These are phyloP conservation scores for Aureobasidium sp. DNA, from an alignment of 2,329 filamentous ascomycete genomes.

Conservation along the genomic window DNA sequence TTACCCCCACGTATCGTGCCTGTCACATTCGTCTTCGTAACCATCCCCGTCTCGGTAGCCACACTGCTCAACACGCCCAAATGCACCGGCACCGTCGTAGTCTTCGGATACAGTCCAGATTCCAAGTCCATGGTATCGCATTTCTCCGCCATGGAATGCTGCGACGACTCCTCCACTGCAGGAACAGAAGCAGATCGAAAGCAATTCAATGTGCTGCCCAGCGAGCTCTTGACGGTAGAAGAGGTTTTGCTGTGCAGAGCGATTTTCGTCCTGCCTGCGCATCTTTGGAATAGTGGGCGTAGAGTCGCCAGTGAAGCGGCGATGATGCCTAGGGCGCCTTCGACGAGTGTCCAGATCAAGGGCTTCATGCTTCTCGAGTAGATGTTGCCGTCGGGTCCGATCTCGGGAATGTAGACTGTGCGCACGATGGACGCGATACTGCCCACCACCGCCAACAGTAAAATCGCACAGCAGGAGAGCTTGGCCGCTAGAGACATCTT, in stretches of 20 bases:
- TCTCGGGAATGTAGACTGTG: constrained; percentile 20
- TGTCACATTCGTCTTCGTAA: background rate
- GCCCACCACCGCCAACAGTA: constrained; percentile 31
- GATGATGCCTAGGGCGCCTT: constrained; percentile 28
- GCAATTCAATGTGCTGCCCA: background rate
- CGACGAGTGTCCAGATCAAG: constrained; percentile 26
- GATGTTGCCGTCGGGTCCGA: constrained; percentile 20
- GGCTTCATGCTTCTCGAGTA: constrained; percentile 17
- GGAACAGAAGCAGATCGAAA: background rate
- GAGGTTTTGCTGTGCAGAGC: background rate
- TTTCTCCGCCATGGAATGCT: background rate
- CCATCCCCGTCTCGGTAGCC: background rate
- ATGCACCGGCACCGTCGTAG: background rate
- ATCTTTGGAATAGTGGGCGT: constrained; percentile 27
- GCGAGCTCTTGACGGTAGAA: background rate
- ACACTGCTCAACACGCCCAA: background rate
- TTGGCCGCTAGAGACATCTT: constrained; percentile 36
- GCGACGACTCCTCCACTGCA: background rate
- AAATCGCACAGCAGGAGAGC: constrained; percentile 34
- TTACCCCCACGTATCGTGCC: background rate
- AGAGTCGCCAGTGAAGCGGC: constrained; percentile 28
- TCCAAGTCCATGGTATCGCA: background rate
- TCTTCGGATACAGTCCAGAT: background rate
- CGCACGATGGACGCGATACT: constrained; percentile 23
- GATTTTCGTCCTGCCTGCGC: constrained; percentile 3